Evolutionary conservation across 2,329 filamentous ascomycete species (phyloP).

Genomic region (Diplocarpon rosae): DNA sequence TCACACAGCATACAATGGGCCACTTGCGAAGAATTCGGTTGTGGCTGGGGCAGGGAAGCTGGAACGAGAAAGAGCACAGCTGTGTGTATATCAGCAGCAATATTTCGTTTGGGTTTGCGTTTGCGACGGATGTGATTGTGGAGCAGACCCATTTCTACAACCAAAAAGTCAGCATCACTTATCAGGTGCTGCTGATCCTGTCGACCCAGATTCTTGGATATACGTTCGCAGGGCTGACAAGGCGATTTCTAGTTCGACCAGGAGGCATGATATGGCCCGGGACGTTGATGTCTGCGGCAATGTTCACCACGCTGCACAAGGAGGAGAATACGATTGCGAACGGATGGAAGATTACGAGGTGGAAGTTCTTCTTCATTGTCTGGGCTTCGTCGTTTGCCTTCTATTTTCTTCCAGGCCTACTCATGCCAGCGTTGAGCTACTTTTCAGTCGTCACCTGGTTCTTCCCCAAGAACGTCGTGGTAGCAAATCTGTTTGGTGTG

Average conservation of each 20-base stretch:
- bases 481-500: conserved; percentile 79
- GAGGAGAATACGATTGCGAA: conserved; percentile 72
- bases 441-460: conserved; percentile 88
- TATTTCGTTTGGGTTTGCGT: conserved; percentile 80
- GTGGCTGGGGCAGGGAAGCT: conserved; percentile 69
- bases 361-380: conserved; percentile 72
- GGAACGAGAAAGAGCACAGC: conserved; percentile 84
- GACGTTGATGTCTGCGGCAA: conserved; percentile 76
- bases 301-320: conserved; percentile 80
- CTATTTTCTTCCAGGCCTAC: conserved; percentile 74
- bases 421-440: conserved; percentile 77
- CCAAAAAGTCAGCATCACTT: conserved; percentile 63
- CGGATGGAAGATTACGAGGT: conserved; percentile 72
- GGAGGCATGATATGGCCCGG: conserved; percentile 89
- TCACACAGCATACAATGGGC: conserved; percentile 4
- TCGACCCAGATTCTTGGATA: conserved; percentile 83
- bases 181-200: conserved; percentile 72
- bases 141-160: conserved; percentile 86
- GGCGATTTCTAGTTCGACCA: conserved; percentile 72
- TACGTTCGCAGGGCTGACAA: conserved; percentile 71
- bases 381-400: conserved; percentile 64
- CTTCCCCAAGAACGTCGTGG: conserved; percentile 72
- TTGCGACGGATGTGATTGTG: conserved; percentile 82
- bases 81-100: conserved; percentile 87
- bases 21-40: conserved; percentile 40